Conservation (phyloP, 768 basidiomycete species). For the Tylopilus vinaceipallidus region DNA sequence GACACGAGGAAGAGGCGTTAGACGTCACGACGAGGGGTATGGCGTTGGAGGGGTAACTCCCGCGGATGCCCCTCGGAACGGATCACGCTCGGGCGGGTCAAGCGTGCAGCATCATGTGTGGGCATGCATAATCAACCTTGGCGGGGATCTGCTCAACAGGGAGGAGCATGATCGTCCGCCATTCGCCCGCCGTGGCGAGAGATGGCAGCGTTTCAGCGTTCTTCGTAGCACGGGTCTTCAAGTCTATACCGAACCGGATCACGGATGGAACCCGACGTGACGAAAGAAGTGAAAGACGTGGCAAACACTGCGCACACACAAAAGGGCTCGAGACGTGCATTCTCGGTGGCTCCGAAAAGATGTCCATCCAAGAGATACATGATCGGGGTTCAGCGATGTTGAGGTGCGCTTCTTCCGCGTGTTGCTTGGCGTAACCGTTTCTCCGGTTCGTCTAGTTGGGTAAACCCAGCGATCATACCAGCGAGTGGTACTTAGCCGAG, state of each 20-base stretch:
- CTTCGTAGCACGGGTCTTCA: background rate
- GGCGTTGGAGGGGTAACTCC: background rate
- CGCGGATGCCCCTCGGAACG: conserved; percentile 8
- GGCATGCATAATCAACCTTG: too few relatives aligned
- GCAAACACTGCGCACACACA: background rate
- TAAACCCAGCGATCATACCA: background rate
- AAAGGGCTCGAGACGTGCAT: background rate
- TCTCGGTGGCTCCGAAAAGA: background rate
- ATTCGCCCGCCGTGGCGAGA: background rate
- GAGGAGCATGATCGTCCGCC: background rate
- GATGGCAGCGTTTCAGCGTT: background rate
- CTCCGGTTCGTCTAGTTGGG: background rate
- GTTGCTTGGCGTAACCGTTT: background rate
- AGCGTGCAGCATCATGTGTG: background rate
- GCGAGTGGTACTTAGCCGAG: background rate
- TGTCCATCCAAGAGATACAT: background rate
- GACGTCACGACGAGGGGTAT: background rate
- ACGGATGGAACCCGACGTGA: background rate
- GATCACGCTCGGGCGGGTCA: background rate
- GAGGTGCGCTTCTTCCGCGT: background rate
- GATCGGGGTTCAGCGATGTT: background rate
- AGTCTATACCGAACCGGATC: background rate
- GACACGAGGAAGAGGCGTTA: background rate
- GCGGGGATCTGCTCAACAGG: conserved; percentile 1
- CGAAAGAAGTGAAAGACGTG: background rate